Conservation (phyloP, 345 rosid genomes). For the Psidium friedrichsthalianum region DNA sequence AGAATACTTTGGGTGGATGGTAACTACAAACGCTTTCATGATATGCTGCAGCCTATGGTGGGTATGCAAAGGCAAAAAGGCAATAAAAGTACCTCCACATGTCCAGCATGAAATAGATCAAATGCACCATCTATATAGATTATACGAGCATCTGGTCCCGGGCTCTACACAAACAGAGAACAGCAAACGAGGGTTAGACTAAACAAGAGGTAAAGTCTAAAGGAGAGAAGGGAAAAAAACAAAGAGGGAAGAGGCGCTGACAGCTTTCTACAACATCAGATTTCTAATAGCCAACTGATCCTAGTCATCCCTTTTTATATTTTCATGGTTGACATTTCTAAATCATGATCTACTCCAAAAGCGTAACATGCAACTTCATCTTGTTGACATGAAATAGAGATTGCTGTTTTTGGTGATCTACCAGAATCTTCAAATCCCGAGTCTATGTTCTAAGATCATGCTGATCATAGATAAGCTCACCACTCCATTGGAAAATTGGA, state of each 20-base stretch:
- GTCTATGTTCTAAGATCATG: background rate
- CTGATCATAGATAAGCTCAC: slow-evolving; percentile 6
- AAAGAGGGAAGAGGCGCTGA: background rate
- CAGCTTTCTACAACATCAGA: background rate
- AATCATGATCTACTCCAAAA: background rate
- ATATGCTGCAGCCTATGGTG: background rate
- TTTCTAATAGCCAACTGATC: background rate
- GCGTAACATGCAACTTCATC: background rate
- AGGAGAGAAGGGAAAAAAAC: background rate
- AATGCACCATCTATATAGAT: slow-evolving; percentile 73
- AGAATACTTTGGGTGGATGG: background rate
- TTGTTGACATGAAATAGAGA: background rate
- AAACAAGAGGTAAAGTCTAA: background rate
- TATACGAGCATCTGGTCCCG: slow-evolving; percentile 54
- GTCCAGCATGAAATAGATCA: slow-evolving; percentile 85
- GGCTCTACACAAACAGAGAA: slow-evolving; percentile 35
- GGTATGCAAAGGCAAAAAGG: background rate
- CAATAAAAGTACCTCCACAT: slow-evolving; percentile 46
- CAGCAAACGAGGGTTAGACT: background rate
- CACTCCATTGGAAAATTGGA: slow-evolving; percentile 71
- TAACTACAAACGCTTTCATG: background rate
- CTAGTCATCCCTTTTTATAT: background rate
- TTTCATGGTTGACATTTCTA: background rate
- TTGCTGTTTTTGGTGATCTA: background rate
- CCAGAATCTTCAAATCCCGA: background rate